Base-by-base conservation (phyloP, 75 land plant species). In the Cryptomeria japonica region DNA sequence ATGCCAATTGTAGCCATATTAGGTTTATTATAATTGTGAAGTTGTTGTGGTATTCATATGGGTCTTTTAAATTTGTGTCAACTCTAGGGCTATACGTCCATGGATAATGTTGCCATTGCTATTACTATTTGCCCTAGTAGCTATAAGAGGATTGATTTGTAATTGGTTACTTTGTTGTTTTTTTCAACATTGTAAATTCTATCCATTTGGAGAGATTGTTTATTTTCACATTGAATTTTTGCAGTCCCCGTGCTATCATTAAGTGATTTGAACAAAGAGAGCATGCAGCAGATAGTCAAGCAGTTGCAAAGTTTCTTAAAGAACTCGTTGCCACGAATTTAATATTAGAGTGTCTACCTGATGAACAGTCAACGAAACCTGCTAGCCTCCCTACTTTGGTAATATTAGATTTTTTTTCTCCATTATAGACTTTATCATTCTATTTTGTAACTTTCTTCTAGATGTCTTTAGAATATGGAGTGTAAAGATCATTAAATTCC, bases 271-370 rank as follows among this genome's bases (percentile, higher is more conserved):
- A 98, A 72, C 93, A 93, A 90, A 95, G 96, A 85, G 93, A 93
- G 56, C 93, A 97, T 95, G 95, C 96, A 3, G 93, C 96, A 55
- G 95, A 97, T 90, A 95, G 97, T 85, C 91, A 78, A 80, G 96
- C 95, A 64, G 99, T 98, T 15, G 96, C 94, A 32, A 99, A 98
- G 80, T 98, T 97, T 89, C 91, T 98, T 68, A 90, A 93, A 90
- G 99, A 99, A 32, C 97, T 98, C 42, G 96, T 98, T 68, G 89
- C 91, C 34, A 98, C 99, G 32, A 96, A 98, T 94, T 93, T 94
- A 37, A 93, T 98, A 85, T 85, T 96, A 84, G 96, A 97, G 41
- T 98, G 95, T 93, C 92, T 98, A 76, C 96, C 97, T 34, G 99
- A 98, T 89, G 97, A 96, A 82, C 85, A 90, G 49, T 86, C 92